Evolutionary conservation across 2,329 filamentous ascomycete genomes (phyloP).

Genomic region (Thelonectria blattea): DNA sequence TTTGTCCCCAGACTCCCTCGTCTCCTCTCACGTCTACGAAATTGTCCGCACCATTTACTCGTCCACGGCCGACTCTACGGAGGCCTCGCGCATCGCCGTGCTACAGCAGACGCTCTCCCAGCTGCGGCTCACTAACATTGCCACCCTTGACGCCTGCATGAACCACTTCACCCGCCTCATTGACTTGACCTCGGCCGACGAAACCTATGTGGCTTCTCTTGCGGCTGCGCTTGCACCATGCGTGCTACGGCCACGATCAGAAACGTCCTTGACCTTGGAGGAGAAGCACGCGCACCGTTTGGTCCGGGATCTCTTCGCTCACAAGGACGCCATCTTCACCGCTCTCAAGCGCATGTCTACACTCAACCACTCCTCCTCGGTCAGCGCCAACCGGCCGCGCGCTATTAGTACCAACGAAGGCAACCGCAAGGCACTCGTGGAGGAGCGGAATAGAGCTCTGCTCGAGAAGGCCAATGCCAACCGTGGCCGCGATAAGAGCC

Average conservation of each 20-base stretch:
- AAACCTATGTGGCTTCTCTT: slow-evolving; percentile 78
- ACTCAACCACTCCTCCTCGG: slow-evolving; percentile 68
- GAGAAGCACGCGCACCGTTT: slow-evolving; percentile 92
- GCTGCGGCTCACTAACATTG: slow-evolving; percentile 94
- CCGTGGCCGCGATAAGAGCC: slow-evolving; percentile 77
- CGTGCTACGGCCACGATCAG: slow-evolving; percentile 83
- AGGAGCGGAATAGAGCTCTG: slow-evolving; percentile 86
- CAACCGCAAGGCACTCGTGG: slow-evolving; percentile 91
- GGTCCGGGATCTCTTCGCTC: slow-evolving; percentile 86
- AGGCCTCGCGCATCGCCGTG: slow-evolving; percentile 83
- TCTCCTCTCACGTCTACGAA: slow-evolving; percentile 97
- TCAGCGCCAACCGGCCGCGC: slow-evolving; percentile 68
- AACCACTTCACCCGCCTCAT: slow-evolving; percentile 98
- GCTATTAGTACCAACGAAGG: slow-evolving; percentile 96
- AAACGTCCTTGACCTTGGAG: slow-evolving; percentile 92
- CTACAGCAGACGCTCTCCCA: slow-evolving; percentile 96
- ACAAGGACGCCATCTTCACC: slow-evolving; percentile 95
- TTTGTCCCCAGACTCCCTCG: slow-evolving; percentile 78
- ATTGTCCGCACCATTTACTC: slow-evolving; percentile 98
- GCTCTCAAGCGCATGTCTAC: slow-evolving; percentile 91
- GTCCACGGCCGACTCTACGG: slow-evolving; percentile 77
- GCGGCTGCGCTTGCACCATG: slow-evolving; percentile 81
- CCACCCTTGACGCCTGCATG: slow-evolving; percentile 96
- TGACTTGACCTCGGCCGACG: slow-evolving; percentile 94
- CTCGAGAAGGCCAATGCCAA: slow-evolving; percentile 69